Base-by-base conservation (phyloP, 2,329 filamentous ascomycete species). In the Neonectria neomacrospora region DNA sequence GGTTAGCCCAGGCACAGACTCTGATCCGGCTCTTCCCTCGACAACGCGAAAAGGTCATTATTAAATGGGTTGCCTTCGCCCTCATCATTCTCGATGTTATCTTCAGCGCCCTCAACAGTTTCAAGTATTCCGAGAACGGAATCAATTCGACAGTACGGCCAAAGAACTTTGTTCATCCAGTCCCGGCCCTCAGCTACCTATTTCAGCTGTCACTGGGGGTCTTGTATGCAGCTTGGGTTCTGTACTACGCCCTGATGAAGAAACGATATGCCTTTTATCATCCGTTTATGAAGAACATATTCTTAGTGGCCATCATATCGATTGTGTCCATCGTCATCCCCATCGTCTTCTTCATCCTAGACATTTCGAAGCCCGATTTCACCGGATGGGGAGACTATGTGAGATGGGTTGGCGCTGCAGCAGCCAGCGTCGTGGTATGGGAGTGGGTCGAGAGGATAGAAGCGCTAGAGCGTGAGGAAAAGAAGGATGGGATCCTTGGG, bases 361-460 rank as follows among this genome's bases (percentile, higher is more conserved):
- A 97, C 75, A 94, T 97, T 52, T 90, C 91, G 9, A 90, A 95
- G 72, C 91, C 93, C 26, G 89, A 93, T 65, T 90, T 97, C 65
- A 92, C 92, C 41, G 93, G 91, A 9, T 97, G 94, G 94, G 94
- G 94, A 74, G 94, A 97, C 74, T 97, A 97, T 74, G 94, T 97
- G 48, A 86, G 94, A 73, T 97, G 94, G 94, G 94, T 97, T n/a
- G 94, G 94, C 51, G 94, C 94, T 1, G 94, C 94, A 0, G 94
- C 94, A 1, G 94, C 94, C 28, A 97, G 93, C 79, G 94, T 97
- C n/a, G 92, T 97, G 22, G 94, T 97, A 2, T 97, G 94, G 94
- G 94, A 97, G 78, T 97, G 94, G 94, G 94, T 97, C 3, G 94
- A 97, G 78, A 87, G 94, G 26, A 97, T 97, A 52, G 94, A 97